A percentile compares a stretch with the other conserved stretches of the same genome.
These are phyloP conservation scores for Leucosporidium scottii DNA, from an alignment of 768 basidiomycete genomes.

Conservation along the genomic window DNA sequence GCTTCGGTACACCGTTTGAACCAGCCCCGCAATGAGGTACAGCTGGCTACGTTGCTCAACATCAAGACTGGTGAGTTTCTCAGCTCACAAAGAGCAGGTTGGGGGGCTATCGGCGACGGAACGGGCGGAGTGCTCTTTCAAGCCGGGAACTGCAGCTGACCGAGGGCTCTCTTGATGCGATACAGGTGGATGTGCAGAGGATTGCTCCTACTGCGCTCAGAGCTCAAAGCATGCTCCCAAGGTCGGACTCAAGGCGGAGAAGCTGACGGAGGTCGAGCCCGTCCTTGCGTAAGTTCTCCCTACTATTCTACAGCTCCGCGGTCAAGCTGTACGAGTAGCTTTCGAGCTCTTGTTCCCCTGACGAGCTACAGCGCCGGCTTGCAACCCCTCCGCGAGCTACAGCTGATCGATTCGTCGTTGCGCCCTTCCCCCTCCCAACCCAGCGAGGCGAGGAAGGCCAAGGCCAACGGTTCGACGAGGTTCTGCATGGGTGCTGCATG, in stretches of 20 bases:
- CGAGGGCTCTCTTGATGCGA: slow-evolving; percentile 48
- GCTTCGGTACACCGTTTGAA: slow-evolving; percentile 70
- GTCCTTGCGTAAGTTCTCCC: slow-evolving; percentile 55
- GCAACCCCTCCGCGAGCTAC: background rate
- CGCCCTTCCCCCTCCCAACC: background rate
- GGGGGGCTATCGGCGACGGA: background rate
- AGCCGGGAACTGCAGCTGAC: slow-evolving; percentile 16
- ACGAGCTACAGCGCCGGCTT: background rate
- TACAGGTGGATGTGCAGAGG: slow-evolving; percentile 81
- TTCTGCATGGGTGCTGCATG: slow-evolving; percentile 99
- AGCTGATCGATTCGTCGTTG: background rate
- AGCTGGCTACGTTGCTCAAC: slow-evolving; percentile 95
- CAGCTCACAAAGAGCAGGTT: slow-evolving; percentile 40
- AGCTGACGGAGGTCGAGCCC: slow-evolving; percentile 78
- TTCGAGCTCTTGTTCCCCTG: background rate
- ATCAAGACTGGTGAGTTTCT: slow-evolving; percentile 65
- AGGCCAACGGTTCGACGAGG: slow-evolving; percentile 90
- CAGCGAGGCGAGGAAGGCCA: slow-evolving; percentile 78
- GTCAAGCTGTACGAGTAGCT: background rate
- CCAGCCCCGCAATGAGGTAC: slow-evolving; percentile 60
- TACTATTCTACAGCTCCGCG: background rate
- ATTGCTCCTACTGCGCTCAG: slow-evolving; percentile 98
- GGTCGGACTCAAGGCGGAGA: slow-evolving; percentile 66
- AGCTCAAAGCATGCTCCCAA: slow-evolving; percentile 85
- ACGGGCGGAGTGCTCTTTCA: background rate